Conservation (phyloP, 1,284 basidiomycete genomes). For the Sporisorium graminicola region DNA sequence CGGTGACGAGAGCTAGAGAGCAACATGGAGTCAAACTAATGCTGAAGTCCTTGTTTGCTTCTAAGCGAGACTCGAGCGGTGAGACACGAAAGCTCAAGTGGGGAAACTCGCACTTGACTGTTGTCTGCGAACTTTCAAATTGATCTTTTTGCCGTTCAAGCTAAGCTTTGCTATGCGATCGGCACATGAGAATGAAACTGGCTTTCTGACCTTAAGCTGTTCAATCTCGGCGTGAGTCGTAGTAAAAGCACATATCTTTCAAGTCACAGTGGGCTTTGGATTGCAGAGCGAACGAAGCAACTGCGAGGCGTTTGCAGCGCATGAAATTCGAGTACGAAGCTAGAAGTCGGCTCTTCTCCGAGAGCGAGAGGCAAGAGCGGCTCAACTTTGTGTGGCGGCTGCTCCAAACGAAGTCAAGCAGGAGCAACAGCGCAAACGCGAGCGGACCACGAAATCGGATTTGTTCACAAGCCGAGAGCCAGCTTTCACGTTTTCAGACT, state of each 20-base stretch:
- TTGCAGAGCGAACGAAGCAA: background rate
- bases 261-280: background rate
- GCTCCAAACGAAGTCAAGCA: background rate
- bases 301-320: background rate
- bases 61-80: too few species aligned
- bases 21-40: too few species aligned
- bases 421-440: background rate
- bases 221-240: too few species aligned
- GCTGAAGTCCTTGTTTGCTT: too few species aligned
- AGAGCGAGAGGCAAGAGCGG: background rate
- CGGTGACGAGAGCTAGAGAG: too few species aligned
- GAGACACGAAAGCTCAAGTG: too few species aligned
- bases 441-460: background rate
- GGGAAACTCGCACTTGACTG: too few species aligned
- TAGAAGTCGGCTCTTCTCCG: background rate
- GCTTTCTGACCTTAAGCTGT: too few species aligned
- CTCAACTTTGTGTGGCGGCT: background rate
- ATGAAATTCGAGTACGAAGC: background rate
- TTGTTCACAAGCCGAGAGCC: background rate
- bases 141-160: too few species aligned
- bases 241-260: background rate
- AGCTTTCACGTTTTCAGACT: background rate
- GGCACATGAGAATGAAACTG: too few species aligned
- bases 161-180: too few species aligned
- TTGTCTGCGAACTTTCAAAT: too few species aligned